Conservation (phyloP, 202 grass and related monocot genomes). For the Carex arenaria region DNA sequence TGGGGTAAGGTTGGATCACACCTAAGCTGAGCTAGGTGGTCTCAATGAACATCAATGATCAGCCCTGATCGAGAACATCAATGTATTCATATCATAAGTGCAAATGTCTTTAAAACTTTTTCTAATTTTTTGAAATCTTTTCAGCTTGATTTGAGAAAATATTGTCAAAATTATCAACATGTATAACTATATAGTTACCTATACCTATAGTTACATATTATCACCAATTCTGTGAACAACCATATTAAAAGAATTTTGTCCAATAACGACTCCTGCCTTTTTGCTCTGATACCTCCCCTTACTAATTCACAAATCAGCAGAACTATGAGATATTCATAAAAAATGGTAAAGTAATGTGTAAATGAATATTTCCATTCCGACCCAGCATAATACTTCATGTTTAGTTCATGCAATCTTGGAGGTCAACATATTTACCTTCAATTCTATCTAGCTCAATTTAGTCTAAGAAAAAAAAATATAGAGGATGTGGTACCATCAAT, state of each 20-base stretch:
- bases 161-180: background rate
- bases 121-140: background rate
- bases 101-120: background rate
- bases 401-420: background rate
- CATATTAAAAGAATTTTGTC: background rate
- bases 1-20: background rate
- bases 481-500: conserved; percentile 52
- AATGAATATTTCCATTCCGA: background rate
- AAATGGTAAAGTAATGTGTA: background rate
- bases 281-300: background rate
- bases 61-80: background rate
- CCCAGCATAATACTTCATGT: background rate
- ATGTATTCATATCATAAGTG: background rate
- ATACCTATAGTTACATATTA: background rate
- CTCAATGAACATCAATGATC: background rate
- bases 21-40: background rate
- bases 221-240: background rate
- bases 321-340: too few species aligned
- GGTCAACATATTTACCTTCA: background rate
- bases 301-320: too few species aligned
- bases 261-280: background rate
- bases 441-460: background rate
- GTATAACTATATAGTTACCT: background rate
- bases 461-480: background rate
- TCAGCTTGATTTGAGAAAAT: background rate